Conservation (phyloP, 768 basidiomycete species). For the Trametes elegans region DNA sequence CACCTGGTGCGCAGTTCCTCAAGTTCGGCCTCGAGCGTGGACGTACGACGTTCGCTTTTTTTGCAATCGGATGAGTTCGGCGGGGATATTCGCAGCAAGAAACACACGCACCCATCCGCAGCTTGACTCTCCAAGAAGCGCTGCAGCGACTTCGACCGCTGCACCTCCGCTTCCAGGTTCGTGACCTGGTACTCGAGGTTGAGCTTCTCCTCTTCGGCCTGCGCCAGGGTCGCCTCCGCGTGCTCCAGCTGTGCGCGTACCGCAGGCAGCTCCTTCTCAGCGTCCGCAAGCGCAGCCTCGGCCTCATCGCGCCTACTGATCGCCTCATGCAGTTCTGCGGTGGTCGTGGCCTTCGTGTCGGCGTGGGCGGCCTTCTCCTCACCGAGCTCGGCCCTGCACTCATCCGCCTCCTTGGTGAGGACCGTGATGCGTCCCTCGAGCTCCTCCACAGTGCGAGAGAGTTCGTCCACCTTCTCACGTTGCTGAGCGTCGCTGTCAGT, state of each 20-base stretch:
- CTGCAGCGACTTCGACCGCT: conserved; percentile 57
- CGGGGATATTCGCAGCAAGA: neutral
- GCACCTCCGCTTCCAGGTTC: conserved; percentile 59
- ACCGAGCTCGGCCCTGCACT: conserved; percentile 16
- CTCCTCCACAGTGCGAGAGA: conserved; percentile 20
- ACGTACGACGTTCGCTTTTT: conserved; percentile 5
- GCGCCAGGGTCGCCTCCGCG: conserved; percentile 34
- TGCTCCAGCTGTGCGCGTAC: conserved; percentile 43
- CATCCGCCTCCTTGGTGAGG: conserved; percentile 33
- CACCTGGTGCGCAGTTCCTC: conserved; percentile 29
- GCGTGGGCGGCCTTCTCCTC: conserved; percentile 20
- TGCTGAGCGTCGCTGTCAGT: conserved; percentile 19
- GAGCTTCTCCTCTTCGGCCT: conserved; percentile 49
- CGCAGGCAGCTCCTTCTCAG: conserved; percentile 25
- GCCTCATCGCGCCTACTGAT: conserved; percentile 15
- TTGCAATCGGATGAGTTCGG: neutral
- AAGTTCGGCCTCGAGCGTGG: conserved; percentile 47
- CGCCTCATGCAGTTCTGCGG: conserved; percentile 25
- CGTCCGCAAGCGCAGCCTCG: conserved; percentile 12
- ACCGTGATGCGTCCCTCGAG: conserved; percentile 40
- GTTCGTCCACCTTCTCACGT: conserved; percentile 15
- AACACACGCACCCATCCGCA: conserved; percentile 52
- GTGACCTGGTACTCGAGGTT: conserved; percentile 56
- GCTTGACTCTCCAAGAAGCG: conserved; percentile 63
- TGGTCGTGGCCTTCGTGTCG: conserved; percentile 12